Evolutionary conservation across 164 flowering plant species (phyloP), one percentile per base, ranked within the genome.

Genomic region (Vitis cinerea): DNA sequence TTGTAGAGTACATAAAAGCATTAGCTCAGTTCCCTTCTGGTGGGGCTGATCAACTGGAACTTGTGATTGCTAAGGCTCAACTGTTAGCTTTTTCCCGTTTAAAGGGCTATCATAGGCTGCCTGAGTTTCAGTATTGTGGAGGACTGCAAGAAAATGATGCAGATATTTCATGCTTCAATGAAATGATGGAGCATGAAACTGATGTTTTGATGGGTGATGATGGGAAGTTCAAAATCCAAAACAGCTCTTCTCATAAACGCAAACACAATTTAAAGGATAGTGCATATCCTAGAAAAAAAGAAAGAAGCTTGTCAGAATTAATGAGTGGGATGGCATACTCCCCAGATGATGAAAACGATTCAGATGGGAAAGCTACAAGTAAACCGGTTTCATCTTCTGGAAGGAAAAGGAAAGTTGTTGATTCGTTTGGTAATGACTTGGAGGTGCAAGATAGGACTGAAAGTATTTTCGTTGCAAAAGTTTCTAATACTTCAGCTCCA

Each of bases 41-140:
- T 61, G 82, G 74, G 17, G 69, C 67, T 68, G 78, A 86, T 61
- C 66, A 65, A 10, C 68, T 88, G 66, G 87, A 83, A 15, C 81
- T 86, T 65, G 79, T 69, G 51, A 76, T 82, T 31, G 84, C 86
- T 11, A 75, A 78, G 74, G 85, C 92, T 65, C 92, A 88, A 58
- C 56, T 88, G 62, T 68, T 77, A 47, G 80, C 92, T 4, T 85
- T 81, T 49, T 55, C 61, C 73, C 86, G 83, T 30, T 74, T 73
- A 12, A 87, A 79, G 66, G 92, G 92, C 27, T 75, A 71, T 62
- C 13, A 60, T 57, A 4, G 58, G 58, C 78, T 83, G 11, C 80
- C 86, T 64, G 81, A 75, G 30, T 80, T 83, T 56, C 78, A 77
- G 50, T 72, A 53, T 19, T 75, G 68, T 74, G 84, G 76, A 52